A percentile compares a stretch with the other conserved stretches of the same genome.
Conservation (phyloP, 202 grass and related monocot species). For the Musa balbisiana region DNA sequence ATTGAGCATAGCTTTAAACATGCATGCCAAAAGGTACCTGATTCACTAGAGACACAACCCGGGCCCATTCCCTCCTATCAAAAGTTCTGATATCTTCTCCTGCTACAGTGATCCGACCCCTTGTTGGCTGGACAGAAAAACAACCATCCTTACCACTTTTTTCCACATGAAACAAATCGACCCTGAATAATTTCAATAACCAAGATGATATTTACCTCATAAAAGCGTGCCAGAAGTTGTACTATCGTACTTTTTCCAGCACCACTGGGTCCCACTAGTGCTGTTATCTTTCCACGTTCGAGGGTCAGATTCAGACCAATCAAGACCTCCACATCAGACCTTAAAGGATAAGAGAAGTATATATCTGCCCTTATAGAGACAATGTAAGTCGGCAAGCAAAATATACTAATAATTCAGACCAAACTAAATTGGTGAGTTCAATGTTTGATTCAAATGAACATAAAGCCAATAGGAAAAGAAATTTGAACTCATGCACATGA, state of each 20-base stretch:
- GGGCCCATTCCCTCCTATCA: constrained; percentile 96
- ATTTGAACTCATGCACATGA: background rate
- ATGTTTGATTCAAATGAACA: background rate
- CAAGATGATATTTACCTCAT: constrained; percentile 53
- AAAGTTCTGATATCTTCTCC: constrained; percentile 87
- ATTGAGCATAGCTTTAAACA: background rate
- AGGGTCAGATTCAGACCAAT: constrained; percentile 76
- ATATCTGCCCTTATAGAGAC: constrained; percentile 51
- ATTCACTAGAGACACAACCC: constrained; percentile 80
- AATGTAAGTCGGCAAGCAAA: constrained; percentile 12
- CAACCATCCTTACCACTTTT: background rate
- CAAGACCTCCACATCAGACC: constrained; percentile 78
- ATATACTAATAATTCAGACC: background rate
- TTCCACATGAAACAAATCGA: constrained; percentile 17
- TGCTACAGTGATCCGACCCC: constrained; percentile 68
- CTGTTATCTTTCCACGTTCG: constrained; percentile 87
- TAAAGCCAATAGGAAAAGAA: background rate
- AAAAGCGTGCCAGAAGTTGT: constrained; percentile 87
- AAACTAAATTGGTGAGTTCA: background rate
- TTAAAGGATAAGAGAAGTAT: constrained; percentile 90
- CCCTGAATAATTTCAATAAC: constrained; percentile 2
- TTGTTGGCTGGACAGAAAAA: constrained; percentile 49
- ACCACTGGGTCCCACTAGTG: constrained; percentile 90
- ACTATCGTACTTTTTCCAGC: constrained; percentile 94
- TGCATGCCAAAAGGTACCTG: constrained; percentile 42